Evolutionary conservation across 192 early-diverging fungal species (phyloP).

Genomic region (Coemansia reversa): DNA sequence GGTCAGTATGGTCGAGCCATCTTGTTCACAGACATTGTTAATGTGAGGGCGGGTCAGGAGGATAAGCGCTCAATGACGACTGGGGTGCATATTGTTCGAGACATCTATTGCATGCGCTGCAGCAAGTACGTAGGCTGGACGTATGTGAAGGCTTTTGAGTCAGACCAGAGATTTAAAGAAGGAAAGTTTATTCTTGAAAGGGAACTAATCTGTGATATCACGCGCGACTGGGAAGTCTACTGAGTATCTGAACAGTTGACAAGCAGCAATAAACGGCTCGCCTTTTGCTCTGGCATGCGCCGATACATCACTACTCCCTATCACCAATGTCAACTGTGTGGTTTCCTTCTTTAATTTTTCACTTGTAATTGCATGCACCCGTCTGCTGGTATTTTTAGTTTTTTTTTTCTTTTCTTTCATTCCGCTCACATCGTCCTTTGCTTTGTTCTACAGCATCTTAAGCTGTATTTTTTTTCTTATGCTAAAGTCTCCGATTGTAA

Average conservation of each 20-base stretch:
- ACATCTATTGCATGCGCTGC: slow-evolving; percentile 48
- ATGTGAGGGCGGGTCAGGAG: slow-evolving; percentile 38
- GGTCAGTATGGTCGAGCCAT: slow-evolving; percentile 47
- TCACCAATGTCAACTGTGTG: neutral
- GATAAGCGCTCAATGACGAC: slow-evolving; percentile 52
- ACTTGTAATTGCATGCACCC: neutral
- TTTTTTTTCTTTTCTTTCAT: slow-evolving; percentile 13
- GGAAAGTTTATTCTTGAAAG: slow-evolving; percentile 52
- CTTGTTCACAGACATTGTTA: slow-evolving; percentile 35
- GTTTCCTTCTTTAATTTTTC: neutral
- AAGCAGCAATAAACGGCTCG: neutral
- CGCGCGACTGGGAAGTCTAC: slow-evolving; percentile 35
- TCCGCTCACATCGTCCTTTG: neutral
- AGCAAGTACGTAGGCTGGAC: slow-evolving; percentile 52
- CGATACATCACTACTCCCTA: neutral
- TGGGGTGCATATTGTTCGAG: slow-evolving; percentile 47
- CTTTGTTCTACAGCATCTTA: slow-evolving; percentile 3
- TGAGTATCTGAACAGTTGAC: neutral
- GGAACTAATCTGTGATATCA: slow-evolving; percentile 36
- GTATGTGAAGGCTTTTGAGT: slow-evolving; percentile 38
- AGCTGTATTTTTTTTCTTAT: slow-evolving; percentile 8
- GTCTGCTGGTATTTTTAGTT: slow-evolving; percentile 10
- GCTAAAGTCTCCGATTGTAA: neutral
- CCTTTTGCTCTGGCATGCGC: neutral
- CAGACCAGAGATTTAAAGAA: slow-evolving; percentile 46